Evolutionary conservation across 2,329 filamentous ascomycete genomes (phyloP), one percentile per base, ranked within the genome.

Genomic region (Celoporthe dispersa): DNA sequence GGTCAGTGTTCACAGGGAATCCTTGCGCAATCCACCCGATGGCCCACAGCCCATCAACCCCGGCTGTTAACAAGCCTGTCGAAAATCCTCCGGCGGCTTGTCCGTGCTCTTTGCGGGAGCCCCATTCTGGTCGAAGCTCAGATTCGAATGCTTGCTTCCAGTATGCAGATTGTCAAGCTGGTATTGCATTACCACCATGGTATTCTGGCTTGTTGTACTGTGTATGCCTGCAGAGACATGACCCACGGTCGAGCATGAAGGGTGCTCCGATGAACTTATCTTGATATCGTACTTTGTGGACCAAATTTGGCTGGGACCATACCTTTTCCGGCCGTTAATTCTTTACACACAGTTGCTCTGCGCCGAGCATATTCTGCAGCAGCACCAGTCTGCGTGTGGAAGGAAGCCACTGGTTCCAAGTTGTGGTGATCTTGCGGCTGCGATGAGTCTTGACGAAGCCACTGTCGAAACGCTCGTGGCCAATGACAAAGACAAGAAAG

Each of bases 61-160:
- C 55, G 59, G 66, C 57, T 44, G 53, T 33, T 31, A 64, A 41
- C 55, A 61, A 41, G 57, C 67, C 41, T 60, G 65, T 72, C 68
- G 66, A 70, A 41, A 68, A 70, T 68, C 53, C 66, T 63, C 59
- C 65, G 68, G 65, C 65, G 64, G 65, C 51, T 51, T 57, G 62
- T 68, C 68, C 51, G 70, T 72, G 70, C 70, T 64, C 64, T 63
- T 63, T 57, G 48, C 62, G 44, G 55, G 44, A 19, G n/a, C 37
- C 63, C 37, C 44, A 41, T 48, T 33, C 41, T 53, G 25, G 28
- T 57, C 53, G 53, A 31, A 57, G 53, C 53, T 57, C 25, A 55
- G 14, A 28, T 22, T 41, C 28, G 35, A 61, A 9, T 19, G 28
- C 55, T 16, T 59, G 55, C 53, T 31, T 55, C n/a, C 25, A 8